Percentiles rank a stretch among this genome's conserved stretches.
Evolutionary conservation across 148 eudicot genomes (phyloP).

Genomic region (Nyssa sinensis): DNA sequence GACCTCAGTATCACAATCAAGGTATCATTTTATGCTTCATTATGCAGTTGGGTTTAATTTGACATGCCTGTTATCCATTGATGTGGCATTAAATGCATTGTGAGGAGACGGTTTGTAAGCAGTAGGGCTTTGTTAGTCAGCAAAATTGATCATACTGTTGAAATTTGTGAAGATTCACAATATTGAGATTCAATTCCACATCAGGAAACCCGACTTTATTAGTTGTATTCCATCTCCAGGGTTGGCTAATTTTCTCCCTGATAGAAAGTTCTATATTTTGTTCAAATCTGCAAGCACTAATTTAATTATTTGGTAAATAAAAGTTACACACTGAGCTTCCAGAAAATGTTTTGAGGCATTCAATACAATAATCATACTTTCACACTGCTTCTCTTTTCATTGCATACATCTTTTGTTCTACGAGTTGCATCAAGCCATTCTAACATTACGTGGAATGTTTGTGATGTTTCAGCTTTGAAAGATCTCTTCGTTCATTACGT

Average conservation of each 20-base stretch:
- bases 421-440: neutral
- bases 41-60: constrained; percentile 1
- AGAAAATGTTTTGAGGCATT: no score
- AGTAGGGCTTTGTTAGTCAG: neutral
- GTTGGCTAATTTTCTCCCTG: neutral
- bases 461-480: constrained; percentile 58
- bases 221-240: no score
- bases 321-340: no score
- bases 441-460: constrained; percentile 2
- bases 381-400: no score
- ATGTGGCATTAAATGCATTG: neutral
- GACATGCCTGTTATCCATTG: no score
- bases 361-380: no score
- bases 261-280: no score
- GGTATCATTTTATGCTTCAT: constrained; percentile 39
- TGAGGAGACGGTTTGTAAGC: neutral
- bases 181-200: neutral
- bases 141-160: neutral
- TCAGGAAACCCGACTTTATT: no score
- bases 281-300: no score
- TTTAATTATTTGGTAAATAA: no score
- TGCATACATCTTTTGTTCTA: neutral
- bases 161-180: no score
- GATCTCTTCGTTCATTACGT: constrained; percentile 78
- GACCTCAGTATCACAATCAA: constrained; percentile 88